phyloP scores from a whole-genome alignment of 73 alveolate genomes.

The Paramecium primaurelia region DNA sequence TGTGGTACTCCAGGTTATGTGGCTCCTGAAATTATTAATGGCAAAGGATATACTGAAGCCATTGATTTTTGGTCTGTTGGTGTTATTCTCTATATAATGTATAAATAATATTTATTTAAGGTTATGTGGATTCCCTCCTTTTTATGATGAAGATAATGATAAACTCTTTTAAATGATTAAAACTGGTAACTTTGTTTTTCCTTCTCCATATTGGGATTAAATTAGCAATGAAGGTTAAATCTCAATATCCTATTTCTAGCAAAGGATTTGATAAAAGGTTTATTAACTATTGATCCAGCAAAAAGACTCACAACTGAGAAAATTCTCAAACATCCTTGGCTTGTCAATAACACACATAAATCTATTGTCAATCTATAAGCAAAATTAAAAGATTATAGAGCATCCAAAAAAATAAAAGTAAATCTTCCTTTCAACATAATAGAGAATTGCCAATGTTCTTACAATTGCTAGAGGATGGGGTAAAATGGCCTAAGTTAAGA shows the following conservation, averaged over 20 bases:
- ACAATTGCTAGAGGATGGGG: slow-evolving; percentile 20
- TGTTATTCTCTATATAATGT: slow-evolving; percentile 69
- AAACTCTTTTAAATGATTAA: slow-evolving; percentile 42
- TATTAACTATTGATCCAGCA: slow-evolving; percentile 77
- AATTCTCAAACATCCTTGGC: slow-evolving; percentile 79
- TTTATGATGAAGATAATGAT: slow-evolving; percentile 67
- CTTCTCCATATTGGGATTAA: slow-evolving; percentile 60
- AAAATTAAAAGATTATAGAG: slow-evolving; percentile 77
- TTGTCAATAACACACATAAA: slow-evolving; percentile 80
- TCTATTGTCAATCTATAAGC: slow-evolving; percentile 80
- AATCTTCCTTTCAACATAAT: background rate
- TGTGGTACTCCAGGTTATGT: slow-evolving; percentile 81
- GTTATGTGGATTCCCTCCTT: slow-evolving; percentile 75
- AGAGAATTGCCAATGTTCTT: background rate
- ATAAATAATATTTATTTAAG: background rate
- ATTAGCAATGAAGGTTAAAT: slow-evolving; percentile 53
- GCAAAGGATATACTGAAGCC: slow-evolving; percentile 69
- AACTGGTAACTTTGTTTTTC: slow-evolving; percentile 46
- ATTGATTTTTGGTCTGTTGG: slow-evolving; percentile 74
- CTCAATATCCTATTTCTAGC: slow-evolving; percentile 60
- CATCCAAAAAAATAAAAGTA: slow-evolving; percentile 59
- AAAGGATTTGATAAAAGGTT: slow-evolving; percentile 74
- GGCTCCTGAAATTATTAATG: slow-evolving; percentile 73
- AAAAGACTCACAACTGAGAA: slow-evolving; percentile 72
- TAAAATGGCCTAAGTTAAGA: background rate